Base-by-base conservation (phyloP, 1,139 yeast genomes). In the Yamadazyma kanchanaburiensis region DNA sequence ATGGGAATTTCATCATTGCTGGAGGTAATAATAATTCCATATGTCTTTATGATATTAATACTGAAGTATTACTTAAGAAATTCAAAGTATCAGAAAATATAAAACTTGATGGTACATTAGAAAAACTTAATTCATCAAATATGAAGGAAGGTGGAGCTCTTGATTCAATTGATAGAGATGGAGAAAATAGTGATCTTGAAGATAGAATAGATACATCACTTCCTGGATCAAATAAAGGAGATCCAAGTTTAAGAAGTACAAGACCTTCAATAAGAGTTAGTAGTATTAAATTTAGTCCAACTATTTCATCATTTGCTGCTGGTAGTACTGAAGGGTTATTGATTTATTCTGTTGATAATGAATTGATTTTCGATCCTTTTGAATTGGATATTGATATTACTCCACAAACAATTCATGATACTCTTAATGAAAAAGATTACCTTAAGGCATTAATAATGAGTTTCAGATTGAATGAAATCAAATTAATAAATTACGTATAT, bases 241-340 rank as follows among this genome's bases (percentile, higher is more conserved):
- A 88, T 53, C 75, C 87, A n/a, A 79, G 95, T 16, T 73, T 78
- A 12, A 73, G 97, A 48, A 74, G 77, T 32, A 69, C 75, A 1
- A 73, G 89, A 41, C 94, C 96, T 0, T 94, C 83, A 38, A 73
- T 91, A 15, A 67, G 94, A 47, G 88, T 91, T 1, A 75, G 85
- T 2, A 65, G 83, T 4, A 71, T 94, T 23, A 74, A 73, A 42
- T 91, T 89, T 50, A 85, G 96, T 3, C 98, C 98, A 15, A 83
- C 96, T 0, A 84, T 95, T 6, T 71, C 84, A 25, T 79, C 95
- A 17, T 94, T 94, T 65, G 94, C 95, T 2, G 96, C 95, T 18
- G 94, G 96, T 0, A 80, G 96, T 1, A 91, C 98, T 0, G 98
- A 91, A 55, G 99, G 99, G 6, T 64, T 94, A 29, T 63, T 89